Evolutionary conservation across 2,329 filamentous ascomycete genomes (phyloP).

Genomic region (Thelonectria rubi): DNA sequence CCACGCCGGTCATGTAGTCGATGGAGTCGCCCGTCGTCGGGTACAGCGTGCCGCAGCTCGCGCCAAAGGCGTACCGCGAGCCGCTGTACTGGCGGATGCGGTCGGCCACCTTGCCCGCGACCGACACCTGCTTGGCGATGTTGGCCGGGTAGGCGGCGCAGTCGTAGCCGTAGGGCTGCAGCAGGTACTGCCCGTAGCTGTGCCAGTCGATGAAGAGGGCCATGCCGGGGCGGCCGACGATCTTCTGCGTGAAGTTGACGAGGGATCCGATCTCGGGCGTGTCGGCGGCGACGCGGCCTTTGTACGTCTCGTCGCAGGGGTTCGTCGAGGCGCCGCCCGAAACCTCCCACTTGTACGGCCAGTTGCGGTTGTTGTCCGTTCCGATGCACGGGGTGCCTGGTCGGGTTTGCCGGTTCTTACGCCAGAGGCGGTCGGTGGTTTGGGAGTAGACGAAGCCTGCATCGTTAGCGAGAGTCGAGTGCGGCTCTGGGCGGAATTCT

Average conservation of each 20-base stretch:
- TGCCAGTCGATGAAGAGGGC: slow-evolving; percentile 73
- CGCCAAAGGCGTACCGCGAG: slow-evolving; percentile 48
- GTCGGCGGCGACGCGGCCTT: slow-evolving; percentile 54
- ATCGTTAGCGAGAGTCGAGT: slow-evolving; percentile 1
- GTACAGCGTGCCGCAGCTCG: slow-evolving; percentile 70
- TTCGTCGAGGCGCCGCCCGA: slow-evolving; percentile 60
- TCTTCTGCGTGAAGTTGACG: slow-evolving; percentile 44
- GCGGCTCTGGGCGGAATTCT: slow-evolving; percentile 30
- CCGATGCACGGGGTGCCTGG: slow-evolving; percentile 56
- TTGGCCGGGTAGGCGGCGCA: slow-evolving; percentile 57
- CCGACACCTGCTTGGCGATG: slow-evolving; percentile 54
- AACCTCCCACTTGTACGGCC: slow-evolving; percentile 63
- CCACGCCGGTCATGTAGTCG: slow-evolving; percentile 56
- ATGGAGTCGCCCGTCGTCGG: slow-evolving; percentile 58
- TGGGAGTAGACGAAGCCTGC: slow-evolving; percentile 59
- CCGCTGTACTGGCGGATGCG: slow-evolving; percentile 23
- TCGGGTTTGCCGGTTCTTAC: slow-evolving; percentile 64
- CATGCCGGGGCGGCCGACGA: slow-evolving; percentile 51
- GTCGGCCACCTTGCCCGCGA: slow-evolving; percentile 48
- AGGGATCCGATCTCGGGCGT: slow-evolving; percentile 62
- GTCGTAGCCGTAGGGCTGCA: slow-evolving; percentile 67
- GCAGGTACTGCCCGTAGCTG: slow-evolving; percentile 68
- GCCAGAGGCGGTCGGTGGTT: slow-evolving; percentile 66
- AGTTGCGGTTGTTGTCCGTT: slow-evolving; percentile 68
- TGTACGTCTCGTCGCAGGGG: slow-evolving; percentile 61